These are phyloP conservation scores for Ophiostoma angusticollis DNA, from an alignment of 2,329 filamentous ascomycete genomes.

Conservation along the genomic window DNA sequence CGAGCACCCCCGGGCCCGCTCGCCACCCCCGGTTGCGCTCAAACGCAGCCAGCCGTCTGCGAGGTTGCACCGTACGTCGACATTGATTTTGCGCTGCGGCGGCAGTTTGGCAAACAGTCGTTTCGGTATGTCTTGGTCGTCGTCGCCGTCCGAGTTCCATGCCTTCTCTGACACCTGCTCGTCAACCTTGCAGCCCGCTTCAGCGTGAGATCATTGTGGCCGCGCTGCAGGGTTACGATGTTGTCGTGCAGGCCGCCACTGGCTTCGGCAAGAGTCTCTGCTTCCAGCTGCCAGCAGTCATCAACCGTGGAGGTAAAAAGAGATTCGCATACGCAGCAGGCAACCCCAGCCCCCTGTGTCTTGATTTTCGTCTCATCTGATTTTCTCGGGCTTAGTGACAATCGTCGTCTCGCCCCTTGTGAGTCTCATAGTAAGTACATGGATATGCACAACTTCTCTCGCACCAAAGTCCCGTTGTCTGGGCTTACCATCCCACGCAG, in stretches of 20 bases:
- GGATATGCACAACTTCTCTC: too few relatives aligned
- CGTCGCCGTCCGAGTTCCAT: too few relatives aligned
- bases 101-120: conserved; percentile 59
- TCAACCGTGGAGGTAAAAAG: conserved; percentile 56
- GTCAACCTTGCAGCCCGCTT: conserved; percentile 43
- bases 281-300: conserved; percentile 81
- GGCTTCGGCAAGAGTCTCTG: conserved; percentile 90
- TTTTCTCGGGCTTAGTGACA: conserved; percentile 46
- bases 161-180: neutral
- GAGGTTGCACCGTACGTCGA: conserved; percentile 43
- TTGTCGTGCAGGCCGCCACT: conserved; percentile 83
- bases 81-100: conserved; percentile 60
- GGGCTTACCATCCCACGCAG: conserved; percentile 26
- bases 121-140: conserved; percentile 44
- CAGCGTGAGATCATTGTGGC: conserved; percentile 81
- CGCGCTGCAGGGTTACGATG: conserved; percentile 71
- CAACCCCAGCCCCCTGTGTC: too few relatives aligned
- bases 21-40: too few relatives aligned
- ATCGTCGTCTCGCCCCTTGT: conserved; percentile 82
- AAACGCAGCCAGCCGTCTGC: too few relatives aligned
- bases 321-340: too few relatives aligned
- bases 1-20: neutral
- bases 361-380: neutral
- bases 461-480: too few relatives aligned
- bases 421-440: conserved; percentile 61